Base-by-base conservation (phyloP, 192 early-diverging fungal genomes). In the Backusella macrospora region DNA sequence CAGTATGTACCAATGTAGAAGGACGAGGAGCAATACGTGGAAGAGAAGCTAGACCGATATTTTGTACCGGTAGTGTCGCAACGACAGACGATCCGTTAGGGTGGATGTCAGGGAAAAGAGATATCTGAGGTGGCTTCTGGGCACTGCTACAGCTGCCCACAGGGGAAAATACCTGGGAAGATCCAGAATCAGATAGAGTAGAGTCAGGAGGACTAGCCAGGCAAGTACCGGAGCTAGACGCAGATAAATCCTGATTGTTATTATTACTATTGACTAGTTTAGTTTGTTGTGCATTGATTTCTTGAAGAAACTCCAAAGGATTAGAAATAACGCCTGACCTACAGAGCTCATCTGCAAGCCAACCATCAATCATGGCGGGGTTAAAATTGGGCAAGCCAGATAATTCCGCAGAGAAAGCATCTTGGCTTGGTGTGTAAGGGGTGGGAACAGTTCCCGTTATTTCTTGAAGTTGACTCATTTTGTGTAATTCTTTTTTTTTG, bases 261-360 rank as follows among this genome's bases (percentile, higher is more conserved):
- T 10, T 13, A 23, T 37, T 42, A 4, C 42, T 72, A 14, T 65
- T 44, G 21, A 59, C 21, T 12, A 47, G 26, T 59, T 59, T 59
- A 26, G 21, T 26, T 59, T 59, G 52, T 9, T 59, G 21, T 21
- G 9, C 13, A 26, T 59, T 23, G 21, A 59, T 59, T 9, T 16
- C 21, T n/a, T n/a, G 37, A 26, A 46, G 39, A 16, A 62, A 62
- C 10, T 62, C 62, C 26, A 46, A 23, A 55, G 73, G 14, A 47
- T 62, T 66, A 44, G 76, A 43, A 46, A 83, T 67, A 38, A 86
- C 75, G 23, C 82, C 80, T 26, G 77, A 79, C 45, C 82, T 81
- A 39, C 80, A 71, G 9, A 86, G 78, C 64, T 86, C 85, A 47
- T 78, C 69, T 49, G 82, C 81, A 23, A 87, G 75, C 84, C 86